A percentile compares a stretch with the other conserved stretches of the same genome.
phyloP scores from a whole-genome alignment of 2,329 filamentous ascomycete species.

The Tolypocladium ovalisporum region DNA sequence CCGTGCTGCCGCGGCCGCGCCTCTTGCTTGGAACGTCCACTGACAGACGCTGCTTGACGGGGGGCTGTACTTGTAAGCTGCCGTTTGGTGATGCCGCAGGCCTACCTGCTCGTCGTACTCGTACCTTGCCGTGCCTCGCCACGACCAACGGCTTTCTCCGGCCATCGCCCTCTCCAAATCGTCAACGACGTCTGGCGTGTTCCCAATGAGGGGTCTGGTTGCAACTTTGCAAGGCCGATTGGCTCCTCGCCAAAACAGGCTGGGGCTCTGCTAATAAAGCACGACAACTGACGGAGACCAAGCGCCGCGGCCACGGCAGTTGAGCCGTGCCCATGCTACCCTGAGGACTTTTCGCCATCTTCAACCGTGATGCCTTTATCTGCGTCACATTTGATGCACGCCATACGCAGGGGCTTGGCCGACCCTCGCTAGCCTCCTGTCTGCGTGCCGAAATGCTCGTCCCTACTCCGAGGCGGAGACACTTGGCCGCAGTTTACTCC shows the following conservation, averaged over 20 bases:
- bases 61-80: not conserved
- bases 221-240: not conserved
- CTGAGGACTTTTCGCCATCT: not conserved
- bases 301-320: not conserved
- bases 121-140: not conserved
- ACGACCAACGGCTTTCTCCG: not conserved
- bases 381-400: not conserved
- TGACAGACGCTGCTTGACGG: not conserved
- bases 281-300: not conserved
- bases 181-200: not conserved
- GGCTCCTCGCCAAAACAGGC: not conserved
- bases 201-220: not conserved
- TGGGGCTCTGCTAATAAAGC: too few species aligned
- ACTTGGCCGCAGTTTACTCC: not conserved
- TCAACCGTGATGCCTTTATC: not conserved
- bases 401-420: not conserved
- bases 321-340: not conserved
- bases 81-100: not conserved
- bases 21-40: not conserved
- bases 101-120: not conserved
- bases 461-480: not conserved
- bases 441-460: not conserved
- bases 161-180: not conserved
- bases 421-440: not conserved
- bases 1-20: conserved; percentile 10